Base-by-base conservation (phyloP, 805 yeast species). In the Tetrapisispora namnaoensis region DNA sequence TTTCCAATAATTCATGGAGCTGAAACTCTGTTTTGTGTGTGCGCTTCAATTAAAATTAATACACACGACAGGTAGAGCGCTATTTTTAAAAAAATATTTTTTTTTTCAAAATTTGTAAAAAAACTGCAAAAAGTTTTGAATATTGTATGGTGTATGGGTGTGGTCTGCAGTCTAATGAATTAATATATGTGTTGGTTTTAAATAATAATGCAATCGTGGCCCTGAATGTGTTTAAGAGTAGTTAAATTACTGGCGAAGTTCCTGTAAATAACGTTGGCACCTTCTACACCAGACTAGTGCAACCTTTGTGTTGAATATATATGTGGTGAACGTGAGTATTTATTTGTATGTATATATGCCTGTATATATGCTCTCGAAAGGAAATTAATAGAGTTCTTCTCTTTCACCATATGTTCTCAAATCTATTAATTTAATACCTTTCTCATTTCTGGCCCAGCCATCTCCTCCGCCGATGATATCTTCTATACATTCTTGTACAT, bases 381-480 rank as follows among this genome's bases (percentile, higher is more conserved):
- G 7, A 35, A n/a, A n/a, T 35, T 39, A 39, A 14, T 16, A 14
- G 10, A 39, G 16, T 16, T 38, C 40, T 37, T 10, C 20, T 38
- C 27, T 37, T 13, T 30, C 20, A 14, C 37, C 37, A 14, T 42
- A 30, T 4, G 27, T 37, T 37, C 14, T 37, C 21, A 64, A 49
- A 51, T 65, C 69, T 22, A 65, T 60, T 27, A 65, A 40, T 41
- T 56, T 58, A n/a, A 62, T 52, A n/a, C 69, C 69, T 30, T 63
- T 64, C 45, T 66, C 70, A 49, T 65, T 65, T 47, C 60, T 64
- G 24, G 75, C 77, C 82, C 82, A 82, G 2, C 88, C 93, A 46
- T 78, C 76, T 1, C 86, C 85, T 30, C 86, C 84, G 28, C 76
- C 73, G 49, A 86, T 75, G 2, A 90, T 83, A 63, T 87, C 95